These are phyloP conservation scores for Dioscorea zingiberensis DNA, from an alignment of 106 monocot genomes.

Conservation along the genomic window DNA sequence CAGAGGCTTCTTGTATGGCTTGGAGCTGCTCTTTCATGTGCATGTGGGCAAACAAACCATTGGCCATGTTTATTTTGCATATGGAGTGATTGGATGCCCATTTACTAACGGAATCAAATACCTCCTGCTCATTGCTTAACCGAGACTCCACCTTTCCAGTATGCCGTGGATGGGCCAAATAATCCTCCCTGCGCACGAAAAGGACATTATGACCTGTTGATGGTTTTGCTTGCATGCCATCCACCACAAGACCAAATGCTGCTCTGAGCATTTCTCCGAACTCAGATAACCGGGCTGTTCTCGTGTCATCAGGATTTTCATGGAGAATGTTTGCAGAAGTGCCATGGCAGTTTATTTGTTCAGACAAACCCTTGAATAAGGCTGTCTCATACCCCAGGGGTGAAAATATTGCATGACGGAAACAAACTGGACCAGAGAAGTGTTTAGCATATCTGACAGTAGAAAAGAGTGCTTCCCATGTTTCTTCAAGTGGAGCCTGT, in stretches of 20 bases:
- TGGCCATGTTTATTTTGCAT: constrained; percentile 69
- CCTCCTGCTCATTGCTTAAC: constrained; percentile 77
- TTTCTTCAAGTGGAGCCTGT: constrained; percentile 81
- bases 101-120: constrained; percentile 49
- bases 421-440: constrained; percentile 77
- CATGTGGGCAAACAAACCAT: constrained; percentile 96
- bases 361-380: constrained; percentile 76
- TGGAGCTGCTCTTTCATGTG: constrained; percentile 71
- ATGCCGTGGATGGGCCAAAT: constrained; percentile 91
- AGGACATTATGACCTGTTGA: constrained; percentile 53
- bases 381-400: constrained; percentile 96
- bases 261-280: constrained; percentile 88
- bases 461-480: constrained; percentile 88
- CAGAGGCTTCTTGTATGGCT: constrained; percentile 69
- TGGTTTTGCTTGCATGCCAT: constrained; percentile 14
- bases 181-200: constrained; percentile 90
- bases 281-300: constrained; percentile 74
- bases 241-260: constrained; percentile 42
- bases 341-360: constrained; percentile 67
- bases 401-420: constrained; percentile 73
- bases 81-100: constrained; percentile 55
- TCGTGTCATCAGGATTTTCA: constrained; percentile 36
- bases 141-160: constrained; percentile 71
- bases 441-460: constrained; percentile 81
- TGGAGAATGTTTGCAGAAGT: constrained; percentile 28